Base-by-base conservation (phyloP, 169 alveolate species). In the Theileria annulata region DNA sequence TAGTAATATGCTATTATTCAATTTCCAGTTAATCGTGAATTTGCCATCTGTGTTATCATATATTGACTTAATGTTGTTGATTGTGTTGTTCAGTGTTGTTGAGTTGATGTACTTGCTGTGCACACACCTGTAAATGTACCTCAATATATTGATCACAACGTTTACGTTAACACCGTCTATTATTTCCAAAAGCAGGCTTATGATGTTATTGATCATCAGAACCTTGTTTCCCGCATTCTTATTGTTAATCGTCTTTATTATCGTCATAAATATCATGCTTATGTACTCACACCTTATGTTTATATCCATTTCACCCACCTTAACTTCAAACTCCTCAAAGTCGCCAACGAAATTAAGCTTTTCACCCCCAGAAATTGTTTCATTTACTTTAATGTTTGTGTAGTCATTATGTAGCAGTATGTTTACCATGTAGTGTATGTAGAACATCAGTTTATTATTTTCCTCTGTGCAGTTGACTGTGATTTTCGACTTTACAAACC, bases 121-220 rank as follows among this genome's bases (percentile, higher is more conserved):
- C 56, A 62, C 73, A 80, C 80, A 79, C 3, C 80, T 72, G 80
- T 69, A 79, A 28, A 79, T 48, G 31, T 76, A 76, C 33, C 87
- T 69, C 49, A 79, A 28, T 28, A 79, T 79, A 80, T 79, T 79
- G 27, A 79, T 79, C 8, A 77, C 73, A 60, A 71, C 75, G 17
- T 71, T 79, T 1, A 56, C 8, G 28, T 21, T 25, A 21, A 56
- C 31, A 19, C 10, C 30, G 13, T 56, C n/a, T 0, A 56, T 25
- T 56, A 56, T 15, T 19, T 56, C 28, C 35, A 56, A 25, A 1
- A 56, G 28, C 30, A 56, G 27, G 28, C 10, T 2, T 56, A 56
- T 56, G 28, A 56, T 56, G 35, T 56, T 25, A 25, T 56, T 56
- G 66, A 21, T 56, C 66, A 56, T 42, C 51, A 42, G 6, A 8